These are phyloP conservation scores for Paraconiothyrium brasiliense DNA, from an alignment of 2,329 filamentous ascomycete genomes.

Conservation along the genomic window DNA sequence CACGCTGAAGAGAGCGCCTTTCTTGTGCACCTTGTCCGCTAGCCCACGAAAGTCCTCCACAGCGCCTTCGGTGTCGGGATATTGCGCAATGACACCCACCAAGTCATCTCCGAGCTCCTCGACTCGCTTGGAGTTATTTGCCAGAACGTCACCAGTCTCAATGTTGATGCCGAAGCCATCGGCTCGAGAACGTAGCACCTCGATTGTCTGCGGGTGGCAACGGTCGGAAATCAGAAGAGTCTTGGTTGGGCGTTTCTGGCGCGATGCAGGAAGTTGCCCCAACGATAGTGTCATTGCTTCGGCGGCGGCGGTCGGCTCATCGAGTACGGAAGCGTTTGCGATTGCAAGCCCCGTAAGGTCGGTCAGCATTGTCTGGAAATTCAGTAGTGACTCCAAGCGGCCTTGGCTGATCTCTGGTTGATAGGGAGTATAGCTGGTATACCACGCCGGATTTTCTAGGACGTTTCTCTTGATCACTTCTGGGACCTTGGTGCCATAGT, in stretches of 20 bases:
- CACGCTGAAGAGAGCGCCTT: conserved; percentile 82
- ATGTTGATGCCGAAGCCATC: conserved; percentile 91
- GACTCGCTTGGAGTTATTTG: conserved; percentile 70
- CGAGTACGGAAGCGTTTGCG: conserved; percentile 88
- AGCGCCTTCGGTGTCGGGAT: conserved; percentile 87
- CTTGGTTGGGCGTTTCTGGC: conserved; percentile 79
- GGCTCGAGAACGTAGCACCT: conserved; percentile 84
- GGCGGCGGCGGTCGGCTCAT: conserved; percentile 90
- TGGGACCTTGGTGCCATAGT: conserved; percentile 86
- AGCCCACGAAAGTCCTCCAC: conserved; percentile 78
- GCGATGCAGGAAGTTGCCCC: conserved; percentile 74
- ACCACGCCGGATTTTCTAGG: conserved; percentile 93
- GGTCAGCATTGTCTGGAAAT: conserved; percentile 92
- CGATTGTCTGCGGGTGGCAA: conserved; percentile 85
- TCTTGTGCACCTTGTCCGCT: conserved; percentile 78
- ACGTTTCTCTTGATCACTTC: conserved; percentile 93
- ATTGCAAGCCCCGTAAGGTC: conserved; percentile 89
- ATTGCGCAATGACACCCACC: conserved; percentile 92
- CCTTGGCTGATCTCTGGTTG: conserved; percentile 98
- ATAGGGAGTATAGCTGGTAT: conserved; percentile 97
- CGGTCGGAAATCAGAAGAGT: conserved; percentile 84
- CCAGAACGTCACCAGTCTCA: conserved; percentile 75
- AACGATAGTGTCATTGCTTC: conserved; percentile 96
- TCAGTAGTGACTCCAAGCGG: conserved; percentile 87
- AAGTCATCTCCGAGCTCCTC: conserved; percentile 81